Percentiles rank a stretch among this genome's conserved stretches.
phyloP scores from a whole-genome alignment of 306 rosid species.

The Hippophae tibetana region DNA sequence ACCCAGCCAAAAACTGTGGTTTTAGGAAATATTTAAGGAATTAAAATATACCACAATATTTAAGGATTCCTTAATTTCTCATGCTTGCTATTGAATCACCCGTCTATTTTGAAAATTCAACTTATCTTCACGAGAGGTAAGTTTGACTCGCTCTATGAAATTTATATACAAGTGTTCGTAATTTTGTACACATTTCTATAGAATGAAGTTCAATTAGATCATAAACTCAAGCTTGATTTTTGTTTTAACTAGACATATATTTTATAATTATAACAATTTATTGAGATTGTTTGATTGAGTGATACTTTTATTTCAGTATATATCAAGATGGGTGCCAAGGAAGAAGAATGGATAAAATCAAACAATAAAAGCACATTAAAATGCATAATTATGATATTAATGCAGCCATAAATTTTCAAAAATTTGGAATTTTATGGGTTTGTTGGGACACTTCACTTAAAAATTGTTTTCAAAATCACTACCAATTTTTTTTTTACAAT shows the following conservation, averaged over 20 bases:
- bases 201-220: too few relatives aligned
- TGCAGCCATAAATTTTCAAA: background rate
- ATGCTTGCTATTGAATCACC: constrained; percentile 88
- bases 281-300: background rate
- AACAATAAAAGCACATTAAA: constrained; percentile 42
- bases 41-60: constrained; percentile 63
- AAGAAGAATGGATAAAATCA: constrained; percentile 62
- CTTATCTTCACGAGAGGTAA: constrained; percentile 95
- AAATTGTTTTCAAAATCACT: too few relatives aligned
- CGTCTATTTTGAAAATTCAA: constrained; percentile 84
- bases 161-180: too few relatives aligned
- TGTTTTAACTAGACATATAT: too few relatives aligned
- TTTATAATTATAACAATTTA: too few relatives aligned
- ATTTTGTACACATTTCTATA: too few relatives aligned
- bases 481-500: too few relatives aligned
- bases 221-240: too few relatives aligned
- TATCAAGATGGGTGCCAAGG: constrained; percentile 79
- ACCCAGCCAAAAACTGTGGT: constrained; percentile 79
- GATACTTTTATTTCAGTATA: constrained; percentile 40
- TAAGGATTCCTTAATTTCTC: constrained; percentile 69
- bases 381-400: constrained; percentile 48
- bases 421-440: background rate
- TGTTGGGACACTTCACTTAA: too few relatives aligned
- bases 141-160: constrained; percentile 4
- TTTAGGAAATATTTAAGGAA: constrained; percentile 78